Evolutionary conservation across 1,284 basidiomycete species (phyloP).

Genomic region (Tilletiaria anomala): DNA sequence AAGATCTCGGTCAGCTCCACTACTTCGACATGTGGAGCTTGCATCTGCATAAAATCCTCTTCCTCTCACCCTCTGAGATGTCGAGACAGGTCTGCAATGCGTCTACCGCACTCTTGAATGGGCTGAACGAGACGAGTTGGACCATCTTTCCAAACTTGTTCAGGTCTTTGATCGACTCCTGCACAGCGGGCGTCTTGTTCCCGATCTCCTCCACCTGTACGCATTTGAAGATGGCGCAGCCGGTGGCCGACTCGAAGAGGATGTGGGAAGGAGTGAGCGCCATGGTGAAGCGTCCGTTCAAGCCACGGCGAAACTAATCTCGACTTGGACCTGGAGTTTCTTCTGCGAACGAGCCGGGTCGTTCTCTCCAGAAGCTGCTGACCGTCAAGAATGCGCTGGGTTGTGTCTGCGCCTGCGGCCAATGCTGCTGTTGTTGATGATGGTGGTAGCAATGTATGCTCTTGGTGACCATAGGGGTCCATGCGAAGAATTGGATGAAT

Average conservation of each 20-base stretch:
- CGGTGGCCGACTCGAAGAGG: constrained; percentile 86
- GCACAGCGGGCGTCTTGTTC: constrained; percentile 63
- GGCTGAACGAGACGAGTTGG: constrained; percentile 74
- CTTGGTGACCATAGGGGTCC: too few relatives aligned
- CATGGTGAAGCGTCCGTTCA: too few relatives aligned
- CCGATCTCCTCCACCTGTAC: constrained; percentile 81
- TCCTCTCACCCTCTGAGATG: constrained; percentile 75
- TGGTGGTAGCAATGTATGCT: too few relatives aligned
- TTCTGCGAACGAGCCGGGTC: too few relatives aligned
- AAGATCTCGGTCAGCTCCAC: neutral
- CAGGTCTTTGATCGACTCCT: constrained; percentile 56
- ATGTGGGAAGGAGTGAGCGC: constrained; percentile 49
- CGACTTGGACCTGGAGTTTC: too few relatives aligned
- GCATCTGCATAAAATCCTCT: constrained; percentile 4
- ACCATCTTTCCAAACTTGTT: constrained; percentile 91
- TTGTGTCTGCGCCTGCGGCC: too few relatives aligned
- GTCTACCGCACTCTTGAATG: constrained; percentile 88
- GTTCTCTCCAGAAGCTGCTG: too few relatives aligned
- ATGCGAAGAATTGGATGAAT: too few relatives aligned
- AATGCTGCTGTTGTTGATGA: too few relatives aligned
- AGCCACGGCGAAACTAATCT: too few relatives aligned
- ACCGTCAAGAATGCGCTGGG: too few relatives aligned
- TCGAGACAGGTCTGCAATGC: constrained; percentile 95
- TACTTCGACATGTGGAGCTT: neutral
- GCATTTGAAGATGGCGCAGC: constrained; percentile 85